These are phyloP conservation scores for Trypanosoma scelopori DNA, from an alignment of 208 protist genomes.

Conservation along the genomic window DNA sequence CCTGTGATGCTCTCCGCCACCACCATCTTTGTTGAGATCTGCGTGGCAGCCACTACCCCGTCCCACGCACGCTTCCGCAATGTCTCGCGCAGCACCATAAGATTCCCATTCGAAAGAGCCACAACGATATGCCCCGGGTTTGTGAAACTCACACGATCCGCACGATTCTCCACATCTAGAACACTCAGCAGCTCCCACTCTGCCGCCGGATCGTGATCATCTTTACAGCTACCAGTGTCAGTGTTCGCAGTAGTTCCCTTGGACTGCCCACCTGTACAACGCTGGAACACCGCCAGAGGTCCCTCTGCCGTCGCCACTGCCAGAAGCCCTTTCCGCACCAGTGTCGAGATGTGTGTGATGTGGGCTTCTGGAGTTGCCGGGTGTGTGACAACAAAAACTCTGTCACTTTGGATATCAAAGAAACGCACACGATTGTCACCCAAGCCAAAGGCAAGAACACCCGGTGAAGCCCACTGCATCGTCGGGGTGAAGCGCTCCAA, in stretches of 20 bases:
- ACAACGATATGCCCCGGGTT: slow-evolving; percentile 60
- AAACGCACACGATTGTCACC: slow-evolving; percentile 83
- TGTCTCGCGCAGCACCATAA: slow-evolving; percentile 88
- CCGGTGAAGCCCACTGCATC: slow-evolving; percentile 74
- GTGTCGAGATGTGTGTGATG: slow-evolving; percentile 57
- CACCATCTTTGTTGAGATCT: slow-evolving; percentile 84
- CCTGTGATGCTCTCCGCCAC: slow-evolving; percentile 85
- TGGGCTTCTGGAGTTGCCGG: slow-evolving; percentile 40
- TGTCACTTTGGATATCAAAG: slow-evolving; percentile 77
- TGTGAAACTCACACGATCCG: slow-evolving; percentile 63
- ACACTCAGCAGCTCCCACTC: slow-evolving; percentile 76
- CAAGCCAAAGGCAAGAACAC: slow-evolving; percentile 73
- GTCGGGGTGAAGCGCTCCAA: slow-evolving; percentile 38
- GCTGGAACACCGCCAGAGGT: slow-evolving; percentile 59
- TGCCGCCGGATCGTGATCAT: slow-evolving; percentile 28
- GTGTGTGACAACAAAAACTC: slow-evolving; percentile 65
- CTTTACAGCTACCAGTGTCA: background rate
- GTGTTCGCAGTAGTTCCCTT: background rate
- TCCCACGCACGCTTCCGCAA: slow-evolving; percentile 83
- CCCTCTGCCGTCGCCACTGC: slow-evolving; percentile 73
- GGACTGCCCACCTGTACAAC: background rate
- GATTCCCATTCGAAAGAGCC: slow-evolving; percentile 43
- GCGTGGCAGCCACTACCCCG: slow-evolving; percentile 78
- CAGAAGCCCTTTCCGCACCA: slow-evolving; percentile 38
- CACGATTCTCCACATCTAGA: slow-evolving; percentile 61